Conservation (phyloP, 306 rosid species). For the Cucumis hystrix region DNA sequence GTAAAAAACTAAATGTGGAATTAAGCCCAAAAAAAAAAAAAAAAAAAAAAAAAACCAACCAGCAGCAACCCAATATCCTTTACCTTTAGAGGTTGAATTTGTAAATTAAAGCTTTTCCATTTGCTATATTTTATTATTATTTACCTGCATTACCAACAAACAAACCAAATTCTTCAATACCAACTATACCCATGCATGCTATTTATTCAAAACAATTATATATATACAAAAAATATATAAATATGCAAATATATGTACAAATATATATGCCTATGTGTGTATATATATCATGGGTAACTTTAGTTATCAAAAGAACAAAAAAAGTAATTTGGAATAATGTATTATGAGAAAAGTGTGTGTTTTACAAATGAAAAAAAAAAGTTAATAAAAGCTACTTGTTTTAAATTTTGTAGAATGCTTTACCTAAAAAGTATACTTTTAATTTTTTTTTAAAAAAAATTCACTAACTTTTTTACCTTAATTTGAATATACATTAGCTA, state of each 20-base stretch:
- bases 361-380: too few relatives aligned
- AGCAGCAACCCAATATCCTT: background rate
- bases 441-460: too few relatives aligned
- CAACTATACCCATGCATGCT: background rate
- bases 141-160: constrained; percentile 47
- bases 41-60: background rate
- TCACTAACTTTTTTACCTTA: too few relatives aligned
- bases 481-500: too few relatives aligned
- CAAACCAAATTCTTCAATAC: background rate
- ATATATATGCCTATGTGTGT: too few relatives aligned
- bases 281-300: background rate
- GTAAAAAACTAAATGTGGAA: too few relatives aligned
- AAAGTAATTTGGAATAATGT: background rate
- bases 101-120: background rate
- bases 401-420: too few relatives aligned
- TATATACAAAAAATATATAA: too few relatives aligned
- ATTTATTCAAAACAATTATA: too few relatives aligned
- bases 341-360: background rate
- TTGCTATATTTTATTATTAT: constrained; percentile 9
- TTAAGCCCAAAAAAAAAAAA: background rate
- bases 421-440: too few relatives aligned
- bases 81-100: background rate
- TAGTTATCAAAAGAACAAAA: background rate
- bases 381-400: too few relatives aligned
- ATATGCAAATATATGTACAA: too few relatives aligned